phyloP scores from a whole-genome alignment of 2,329 filamentous ascomycete genomes.

The Neoscytalidium dimidiatum region DNA sequence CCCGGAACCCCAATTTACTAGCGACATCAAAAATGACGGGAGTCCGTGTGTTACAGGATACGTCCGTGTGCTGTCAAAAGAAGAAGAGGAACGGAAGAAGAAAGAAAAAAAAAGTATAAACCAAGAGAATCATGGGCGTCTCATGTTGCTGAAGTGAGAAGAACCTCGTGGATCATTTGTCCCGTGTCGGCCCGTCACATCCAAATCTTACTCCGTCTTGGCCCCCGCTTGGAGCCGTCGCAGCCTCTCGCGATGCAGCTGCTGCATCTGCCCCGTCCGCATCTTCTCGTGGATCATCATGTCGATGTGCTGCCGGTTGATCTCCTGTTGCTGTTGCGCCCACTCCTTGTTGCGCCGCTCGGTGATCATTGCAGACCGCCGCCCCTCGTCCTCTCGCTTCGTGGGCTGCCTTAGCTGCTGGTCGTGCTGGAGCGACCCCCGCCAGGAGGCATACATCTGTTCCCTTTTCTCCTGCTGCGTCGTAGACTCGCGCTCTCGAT shows the following conservation, averaged over 20 bases:
- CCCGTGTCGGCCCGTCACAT: not conserved
- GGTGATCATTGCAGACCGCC: slow-evolving; percentile 53
- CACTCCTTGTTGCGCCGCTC: slow-evolving; percentile 66
- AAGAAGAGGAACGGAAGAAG: not conserved
- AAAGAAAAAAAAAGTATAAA: not conserved
- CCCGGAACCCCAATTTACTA: not conserved
- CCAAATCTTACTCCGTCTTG: slow-evolving; percentile 9
- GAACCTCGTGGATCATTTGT: not conserved
- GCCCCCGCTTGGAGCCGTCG: slow-evolving; percentile 71
- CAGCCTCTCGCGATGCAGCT: slow-evolving; percentile 77
- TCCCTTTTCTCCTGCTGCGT: slow-evolving; percentile 34
- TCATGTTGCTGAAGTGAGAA: not conserved
- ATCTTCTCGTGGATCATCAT: slow-evolving; percentile 72
- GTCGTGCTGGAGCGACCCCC: slow-evolving; percentile 34
- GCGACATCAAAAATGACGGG: not conserved
- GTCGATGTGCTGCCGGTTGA: slow-evolving; percentile 60
- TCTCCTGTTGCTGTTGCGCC: slow-evolving; percentile 59
- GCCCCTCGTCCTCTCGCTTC: slow-evolving; percentile 35
- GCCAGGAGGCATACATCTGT: slow-evolving; percentile 37
- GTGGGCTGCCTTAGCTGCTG: slow-evolving; percentile 25
- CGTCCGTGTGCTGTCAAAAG: not conserved
- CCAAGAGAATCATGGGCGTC: not conserved
- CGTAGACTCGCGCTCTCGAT: slow-evolving; percentile 26
- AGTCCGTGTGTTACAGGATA: too few species aligned
- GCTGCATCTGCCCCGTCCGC: slow-evolving; percentile 72